These are phyloP conservation scores for Salvia rosmarinus DNA, from an alignment of 257 asterid species.

Conservation along the genomic window DNA sequence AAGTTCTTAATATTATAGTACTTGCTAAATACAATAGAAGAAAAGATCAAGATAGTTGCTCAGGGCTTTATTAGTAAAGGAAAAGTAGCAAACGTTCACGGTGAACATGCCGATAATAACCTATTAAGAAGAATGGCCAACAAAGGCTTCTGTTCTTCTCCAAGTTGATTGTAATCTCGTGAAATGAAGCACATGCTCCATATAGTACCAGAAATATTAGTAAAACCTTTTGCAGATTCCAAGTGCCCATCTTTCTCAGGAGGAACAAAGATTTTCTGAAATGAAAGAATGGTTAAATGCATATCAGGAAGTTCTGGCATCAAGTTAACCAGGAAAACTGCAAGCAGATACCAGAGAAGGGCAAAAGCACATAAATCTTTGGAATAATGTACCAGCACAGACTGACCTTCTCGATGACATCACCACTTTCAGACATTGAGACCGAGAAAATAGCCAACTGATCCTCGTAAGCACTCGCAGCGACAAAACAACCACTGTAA, in stretches of 20 bases:
- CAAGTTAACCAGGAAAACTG: constrained; percentile 30
- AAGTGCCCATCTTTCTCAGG: constrained; percentile 66
- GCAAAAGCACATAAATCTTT: constrained; percentile 16
- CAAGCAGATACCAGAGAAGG: constrained; percentile 16
- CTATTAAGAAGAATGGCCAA: constrained; percentile 91
- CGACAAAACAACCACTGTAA: constrained; percentile 90
- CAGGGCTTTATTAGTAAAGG: constrained; percentile 24
- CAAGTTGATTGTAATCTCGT: constrained; percentile 49
- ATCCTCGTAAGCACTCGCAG: constrained; percentile 92
- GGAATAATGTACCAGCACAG: constrained; percentile 21
- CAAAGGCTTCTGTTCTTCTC: constrained; percentile 63
- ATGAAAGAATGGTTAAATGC: constrained; percentile 30
- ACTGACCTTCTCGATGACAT: constrained; percentile 78
- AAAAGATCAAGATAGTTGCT: constrained; percentile 17
- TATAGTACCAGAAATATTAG: constrained; percentile 81
- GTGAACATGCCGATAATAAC: constrained; percentile 42
- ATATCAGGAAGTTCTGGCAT: constrained; percentile 31
- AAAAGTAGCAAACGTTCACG: constrained; percentile 29
- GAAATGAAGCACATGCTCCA: constrained; percentile 99
- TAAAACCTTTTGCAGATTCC: constrained; percentile 52
- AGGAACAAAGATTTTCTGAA: constrained; percentile 72
- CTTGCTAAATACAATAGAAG: constrained; percentile 30
- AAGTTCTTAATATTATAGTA: constrained; percentile 11
- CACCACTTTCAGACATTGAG: constrained; percentile 62
- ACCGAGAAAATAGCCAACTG: constrained; percentile 79